Evolutionary conservation across 345 rosid genomes (phyloP).

Genomic region (Firmiana major): DNA sequence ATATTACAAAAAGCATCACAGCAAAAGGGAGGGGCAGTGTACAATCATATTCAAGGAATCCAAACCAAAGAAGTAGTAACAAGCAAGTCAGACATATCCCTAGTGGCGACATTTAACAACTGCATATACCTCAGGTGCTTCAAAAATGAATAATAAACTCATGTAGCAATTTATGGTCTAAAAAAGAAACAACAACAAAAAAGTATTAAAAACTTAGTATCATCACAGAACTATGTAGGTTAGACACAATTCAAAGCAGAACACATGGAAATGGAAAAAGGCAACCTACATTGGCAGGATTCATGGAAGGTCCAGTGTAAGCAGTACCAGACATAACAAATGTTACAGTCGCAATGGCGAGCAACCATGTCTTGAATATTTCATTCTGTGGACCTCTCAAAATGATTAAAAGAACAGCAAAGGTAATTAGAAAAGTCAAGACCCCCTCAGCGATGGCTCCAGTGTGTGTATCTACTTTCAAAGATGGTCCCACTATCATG

Average conservation of each 20-base stretch:
- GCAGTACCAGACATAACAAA: slow-evolving; percentile 54
- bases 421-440: slow-evolving; percentile 68
- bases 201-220: neutral
- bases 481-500: slow-evolving; percentile 66
- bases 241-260: neutral
- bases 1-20: neutral
- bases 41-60: slow-evolving; percentile 1
- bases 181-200: neutral
- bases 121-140: neutral
- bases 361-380: slow-evolving; percentile 52
- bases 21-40: neutral
- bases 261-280: neutral
- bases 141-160: neutral
- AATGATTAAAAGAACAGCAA: slow-evolving; percentile 59
- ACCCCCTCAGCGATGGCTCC: slow-evolving; percentile 89
- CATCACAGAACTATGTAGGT: neutral
- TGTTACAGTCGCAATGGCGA: slow-evolving; percentile 55
- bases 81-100: neutral
- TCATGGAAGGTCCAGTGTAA: slow-evolving; percentile 92
- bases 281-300: slow-evolving; percentile 90
- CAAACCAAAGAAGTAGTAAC: neutral
- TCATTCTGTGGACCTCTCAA: slow-evolving; percentile 63
- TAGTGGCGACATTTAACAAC: neutral
- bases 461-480: slow-evolving; percentile 66
- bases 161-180: neutral